These are phyloP conservation scores for Phaeosphaeria sp. DNA, from an alignment of 2,329 filamentous ascomycete species.

Conservation along the genomic window DNA sequence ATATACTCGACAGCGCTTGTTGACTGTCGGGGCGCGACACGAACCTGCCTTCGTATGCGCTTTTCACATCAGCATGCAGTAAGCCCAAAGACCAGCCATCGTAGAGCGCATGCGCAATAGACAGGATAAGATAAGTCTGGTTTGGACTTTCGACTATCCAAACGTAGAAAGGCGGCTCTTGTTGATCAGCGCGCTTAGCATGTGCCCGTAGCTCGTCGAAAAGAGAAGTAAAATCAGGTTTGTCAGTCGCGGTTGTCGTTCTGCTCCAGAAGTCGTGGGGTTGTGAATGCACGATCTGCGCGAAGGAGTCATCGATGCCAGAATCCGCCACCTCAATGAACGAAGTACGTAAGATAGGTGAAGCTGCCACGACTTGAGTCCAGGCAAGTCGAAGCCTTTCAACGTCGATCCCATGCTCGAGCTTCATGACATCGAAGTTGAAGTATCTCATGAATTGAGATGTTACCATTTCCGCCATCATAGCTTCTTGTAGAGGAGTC, in stretches of 20 bases:
- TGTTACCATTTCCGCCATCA: constrained; percentile 81
- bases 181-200: constrained; percentile 24
- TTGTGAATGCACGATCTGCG: constrained; percentile 59
- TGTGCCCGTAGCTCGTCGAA: constrained; percentile 45
- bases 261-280: constrained; percentile 46
- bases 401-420: constrained; percentile 64
- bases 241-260: constrained; percentile 11
- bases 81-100: constrained; percentile 84
- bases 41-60: constrained; percentile 64
- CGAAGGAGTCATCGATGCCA: constrained; percentile 61
- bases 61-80: constrained; percentile 73
- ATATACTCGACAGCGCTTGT: constrained; percentile 62
- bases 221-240: constrained; percentile 38
- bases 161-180: constrained; percentile 43
- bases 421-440: constrained; percentile 78
- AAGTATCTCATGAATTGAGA: constrained; percentile 81
- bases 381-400: constrained; percentile 67
- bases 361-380: constrained; percentile 62
- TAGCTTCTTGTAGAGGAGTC: constrained; percentile 85
- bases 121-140: constrained; percentile 63
- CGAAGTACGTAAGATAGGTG: constrained; percentile 76
- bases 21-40: constrained; percentile 58
- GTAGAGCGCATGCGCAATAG: constrained; percentile 85
- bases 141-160: constrained; percentile 44
- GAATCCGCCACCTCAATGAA: constrained; percentile 73